Evolutionary conservation across 768 basidiomycete species (phyloP).

Genomic region (Kwoniella bestiolae): DNA sequence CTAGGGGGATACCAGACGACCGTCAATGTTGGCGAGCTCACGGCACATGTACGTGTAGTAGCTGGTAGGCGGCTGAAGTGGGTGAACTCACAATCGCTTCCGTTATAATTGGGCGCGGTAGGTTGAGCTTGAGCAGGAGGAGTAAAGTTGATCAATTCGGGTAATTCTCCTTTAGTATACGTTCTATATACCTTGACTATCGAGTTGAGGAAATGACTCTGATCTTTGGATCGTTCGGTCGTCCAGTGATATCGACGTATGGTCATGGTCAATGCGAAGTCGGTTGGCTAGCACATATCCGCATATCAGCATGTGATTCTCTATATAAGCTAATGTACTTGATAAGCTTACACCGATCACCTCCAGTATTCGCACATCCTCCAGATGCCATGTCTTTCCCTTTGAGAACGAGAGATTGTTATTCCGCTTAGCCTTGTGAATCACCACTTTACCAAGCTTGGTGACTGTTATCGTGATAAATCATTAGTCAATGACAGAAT

Average conservation of each 20-base stretch:
- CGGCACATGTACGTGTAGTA: too few species aligned
- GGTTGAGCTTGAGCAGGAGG: conserved; percentile 20
- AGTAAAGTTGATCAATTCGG: conserved; percentile 50
- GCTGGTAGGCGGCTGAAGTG: background rate
- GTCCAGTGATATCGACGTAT: conserved; percentile 83
- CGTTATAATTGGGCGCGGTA: conserved; percentile 14
- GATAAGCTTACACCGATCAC: conserved; percentile 66
- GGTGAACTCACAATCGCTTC: conserved; percentile 9
- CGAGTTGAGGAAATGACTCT: conserved; percentile 70
- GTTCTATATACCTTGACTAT: conserved; percentile 62
- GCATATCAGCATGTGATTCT: background rate
- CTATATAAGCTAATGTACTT: background rate
- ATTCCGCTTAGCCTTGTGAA: conserved; percentile 97
- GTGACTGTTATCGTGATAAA: conserved; percentile 37
- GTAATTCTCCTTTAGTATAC: conserved; percentile 51
- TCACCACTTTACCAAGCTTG: conserved; percentile 56
- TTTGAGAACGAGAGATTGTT: conserved; percentile 93
- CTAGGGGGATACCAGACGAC: background rate
- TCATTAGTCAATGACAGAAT: background rate
- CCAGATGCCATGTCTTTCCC: conserved; percentile 91
- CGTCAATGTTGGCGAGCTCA: too few species aligned
- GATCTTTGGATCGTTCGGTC: conserved; percentile 75
- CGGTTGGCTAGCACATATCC: conserved; percentile 34
- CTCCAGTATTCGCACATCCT: conserved; percentile 79
- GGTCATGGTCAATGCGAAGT: conserved; percentile 81